phyloP scores from a whole-genome alignment of 2,329 filamentous ascomycete species.

The Fusarium sulawesiense region DNA sequence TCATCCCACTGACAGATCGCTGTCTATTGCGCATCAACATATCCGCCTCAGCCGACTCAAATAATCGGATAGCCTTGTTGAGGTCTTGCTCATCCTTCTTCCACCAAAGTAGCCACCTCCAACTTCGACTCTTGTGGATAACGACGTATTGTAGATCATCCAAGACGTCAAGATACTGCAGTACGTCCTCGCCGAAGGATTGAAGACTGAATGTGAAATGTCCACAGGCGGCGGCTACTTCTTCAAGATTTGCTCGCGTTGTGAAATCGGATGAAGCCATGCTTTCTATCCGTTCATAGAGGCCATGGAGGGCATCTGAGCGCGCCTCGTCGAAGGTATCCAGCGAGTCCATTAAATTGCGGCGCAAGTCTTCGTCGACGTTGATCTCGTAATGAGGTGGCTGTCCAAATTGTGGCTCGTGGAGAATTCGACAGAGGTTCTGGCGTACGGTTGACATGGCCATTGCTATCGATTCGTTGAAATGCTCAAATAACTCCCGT shows the following conservation, averaged over 20 bases:
- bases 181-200: slow-evolving; percentile 90
- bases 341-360: slow-evolving; percentile 82
- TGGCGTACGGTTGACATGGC: slow-evolving; percentile 33
- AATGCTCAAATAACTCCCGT: slow-evolving; percentile 27
- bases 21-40: slow-evolving; percentile 26
- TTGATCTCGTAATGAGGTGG: slow-evolving; percentile 58
- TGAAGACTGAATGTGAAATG: slow-evolving; percentile 94
- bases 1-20: neutral
- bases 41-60: slow-evolving; percentile 51
- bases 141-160: slow-evolving; percentile 83
- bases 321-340: slow-evolving; percentile 94
- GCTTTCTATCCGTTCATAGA: slow-evolving; percentile 84
- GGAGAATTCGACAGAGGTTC: slow-evolving; percentile 23
- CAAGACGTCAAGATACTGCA: slow-evolving; percentile 81
- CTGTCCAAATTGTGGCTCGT: slow-evolving; percentile 46
- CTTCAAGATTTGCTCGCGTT: slow-evolving; percentile 85
- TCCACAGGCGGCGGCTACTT: slow-evolving; percentile 94
- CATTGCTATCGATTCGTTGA: slow-evolving; percentile 33
- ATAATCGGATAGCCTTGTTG: slow-evolving; percentile 48
- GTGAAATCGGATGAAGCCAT: slow-evolving; percentile 63
- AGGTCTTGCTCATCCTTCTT: slow-evolving; percentile 30
- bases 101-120: slow-evolving; percentile 90
- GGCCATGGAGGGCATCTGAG: slow-evolving; percentile 79
- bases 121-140: slow-evolving; percentile 71
- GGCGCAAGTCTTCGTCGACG: slow-evolving; percentile 83